These are phyloP conservation scores for Boletus sp. DNA, from an alignment of 768 basidiomycete species.

Conservation along the genomic window DNA sequence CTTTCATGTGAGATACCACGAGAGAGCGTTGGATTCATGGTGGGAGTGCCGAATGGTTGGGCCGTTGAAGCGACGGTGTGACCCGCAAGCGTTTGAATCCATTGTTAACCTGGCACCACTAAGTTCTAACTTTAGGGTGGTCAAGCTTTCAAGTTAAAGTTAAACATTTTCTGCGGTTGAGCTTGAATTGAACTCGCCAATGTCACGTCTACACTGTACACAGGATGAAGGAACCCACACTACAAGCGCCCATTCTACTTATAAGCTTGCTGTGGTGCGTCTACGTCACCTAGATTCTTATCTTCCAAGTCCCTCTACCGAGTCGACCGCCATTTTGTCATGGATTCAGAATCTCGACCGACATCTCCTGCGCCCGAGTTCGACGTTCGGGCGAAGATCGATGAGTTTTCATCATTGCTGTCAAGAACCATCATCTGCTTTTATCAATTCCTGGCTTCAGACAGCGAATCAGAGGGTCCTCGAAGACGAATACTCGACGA, in stretches of 20 bases:
- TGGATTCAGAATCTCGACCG: constrained; percentile 10
- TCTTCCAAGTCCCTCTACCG: background rate
- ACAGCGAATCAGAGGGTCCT: constrained; percentile 19
- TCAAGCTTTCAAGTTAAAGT: background rate
- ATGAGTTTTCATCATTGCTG: constrained; percentile 19
- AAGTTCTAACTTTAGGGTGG: too few species aligned
- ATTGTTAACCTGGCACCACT: too few species aligned
- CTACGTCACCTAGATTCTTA: background rate
- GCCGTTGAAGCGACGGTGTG: background rate
- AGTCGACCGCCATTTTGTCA: background rate
- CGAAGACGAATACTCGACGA: constrained; percentile 26
- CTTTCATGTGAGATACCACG: too few species aligned
- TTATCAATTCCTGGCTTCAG: constrained; percentile 28
- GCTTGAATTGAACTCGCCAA: background rate
- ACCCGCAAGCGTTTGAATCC: too few species aligned
- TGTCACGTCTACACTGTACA: background rate
- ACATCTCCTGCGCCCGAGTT: constrained; percentile 5
- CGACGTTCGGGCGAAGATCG: constrained; percentile 23
- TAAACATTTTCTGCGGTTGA: background rate
- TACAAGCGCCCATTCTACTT: constrained; percentile 8
- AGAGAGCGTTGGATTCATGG: too few species aligned
- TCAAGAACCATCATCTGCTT: constrained; percentile 28
- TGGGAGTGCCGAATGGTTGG: too few species aligned
- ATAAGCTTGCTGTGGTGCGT: constrained; percentile 8
- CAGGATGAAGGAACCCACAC: background rate